phyloP scores from a whole-genome alignment of 2,329 filamentous ascomycete genomes.

The Aspergillus oerlinghausenensis region DNA sequence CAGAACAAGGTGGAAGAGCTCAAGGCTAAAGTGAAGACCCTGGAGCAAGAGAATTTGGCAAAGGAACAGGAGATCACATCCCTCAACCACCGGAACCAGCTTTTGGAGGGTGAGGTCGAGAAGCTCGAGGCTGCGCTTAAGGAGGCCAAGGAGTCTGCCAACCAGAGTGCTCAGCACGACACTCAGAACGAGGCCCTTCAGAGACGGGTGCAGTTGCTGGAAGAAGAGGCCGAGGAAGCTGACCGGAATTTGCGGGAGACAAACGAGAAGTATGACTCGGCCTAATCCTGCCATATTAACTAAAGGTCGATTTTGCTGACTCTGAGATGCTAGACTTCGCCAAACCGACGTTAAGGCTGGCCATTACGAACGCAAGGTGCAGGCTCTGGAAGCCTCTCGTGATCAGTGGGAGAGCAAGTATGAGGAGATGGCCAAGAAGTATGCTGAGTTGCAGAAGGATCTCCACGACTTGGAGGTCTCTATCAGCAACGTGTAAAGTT shows the following conservation, averaged over 20 bases:
- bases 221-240: conserved; percentile 95
- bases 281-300: neutral
- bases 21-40: conserved; percentile 75
- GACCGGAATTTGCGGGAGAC: conserved; percentile 95
- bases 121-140: conserved; percentile 81
- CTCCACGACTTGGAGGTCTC: conserved; percentile 84
- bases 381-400: conserved; percentile 85
- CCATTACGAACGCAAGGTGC: conserved; percentile 98
- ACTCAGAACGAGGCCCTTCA: conserved; percentile 88
- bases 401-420: conserved; percentile 97
- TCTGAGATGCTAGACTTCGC: conserved; percentile 66
- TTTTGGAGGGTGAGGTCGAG: conserved; percentile 86
- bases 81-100: conserved; percentile 87
- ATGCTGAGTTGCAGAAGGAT: conserved; percentile 78
- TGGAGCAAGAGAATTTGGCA: conserved; percentile 90
- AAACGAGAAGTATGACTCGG: conserved; percentile 84
- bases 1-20: conserved; percentile 80
- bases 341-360: conserved; percentile 99
- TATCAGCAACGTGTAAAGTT: conserved; percentile 81
- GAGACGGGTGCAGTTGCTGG: conserved; percentile 88
- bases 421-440: conserved; percentile 94
- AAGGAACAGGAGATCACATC: conserved; percentile 99
- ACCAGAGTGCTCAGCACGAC: conserved; percentile 75
- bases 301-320: conserved; percentile 12
- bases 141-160: conserved; percentile 81